Conservation (phyloP, 176 grass and related monocot genomes). For the Lolium multiflorum region DNA sequence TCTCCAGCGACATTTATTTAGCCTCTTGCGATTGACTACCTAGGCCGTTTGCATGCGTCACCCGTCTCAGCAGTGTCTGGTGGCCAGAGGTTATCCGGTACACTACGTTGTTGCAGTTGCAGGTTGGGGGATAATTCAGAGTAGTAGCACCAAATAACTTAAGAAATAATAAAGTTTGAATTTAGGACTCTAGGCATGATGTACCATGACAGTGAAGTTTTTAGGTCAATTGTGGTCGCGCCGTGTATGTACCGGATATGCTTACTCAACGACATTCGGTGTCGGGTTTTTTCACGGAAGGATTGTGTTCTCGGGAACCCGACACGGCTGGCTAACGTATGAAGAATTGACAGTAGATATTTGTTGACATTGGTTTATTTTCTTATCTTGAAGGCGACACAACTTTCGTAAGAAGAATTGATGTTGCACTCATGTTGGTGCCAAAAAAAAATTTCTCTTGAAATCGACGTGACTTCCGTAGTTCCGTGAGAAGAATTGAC, state of each 20-base stretch:
- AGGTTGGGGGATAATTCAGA: constrained; percentile 26
- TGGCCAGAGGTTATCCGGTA: constrained; percentile 57
- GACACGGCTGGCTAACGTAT: constrained; percentile 8
- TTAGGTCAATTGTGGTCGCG: constrained; percentile 34
- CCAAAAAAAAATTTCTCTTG: background rate
- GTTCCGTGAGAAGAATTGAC: background rate
- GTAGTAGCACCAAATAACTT: constrained; percentile 43
- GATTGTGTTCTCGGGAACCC: background rate
- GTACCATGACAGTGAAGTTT: constrained; percentile 50
- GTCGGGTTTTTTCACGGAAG: background rate
- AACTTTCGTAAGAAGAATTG: background rate
- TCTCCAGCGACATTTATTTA: constrained; percentile 45
- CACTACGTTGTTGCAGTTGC: constrained; percentile 46
- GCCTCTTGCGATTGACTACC: constrained; percentile 53
- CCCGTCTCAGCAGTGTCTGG: constrained; percentile 38
- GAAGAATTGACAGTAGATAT: background rate
- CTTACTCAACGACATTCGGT: constrained; percentile 13
- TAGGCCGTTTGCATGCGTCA: constrained; percentile 47
- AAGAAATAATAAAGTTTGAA: constrained; percentile 42
- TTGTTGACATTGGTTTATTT: background rate
- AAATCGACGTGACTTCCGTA: background rate
- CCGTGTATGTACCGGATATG: background rate
- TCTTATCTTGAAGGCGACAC: too few species aligned
- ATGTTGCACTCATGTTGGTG: accelerated
- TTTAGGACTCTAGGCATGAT: constrained; percentile 34